Base-by-base conservation (phyloP, 78 protist genomes). In the Dictyostelium citrinum region DNA sequence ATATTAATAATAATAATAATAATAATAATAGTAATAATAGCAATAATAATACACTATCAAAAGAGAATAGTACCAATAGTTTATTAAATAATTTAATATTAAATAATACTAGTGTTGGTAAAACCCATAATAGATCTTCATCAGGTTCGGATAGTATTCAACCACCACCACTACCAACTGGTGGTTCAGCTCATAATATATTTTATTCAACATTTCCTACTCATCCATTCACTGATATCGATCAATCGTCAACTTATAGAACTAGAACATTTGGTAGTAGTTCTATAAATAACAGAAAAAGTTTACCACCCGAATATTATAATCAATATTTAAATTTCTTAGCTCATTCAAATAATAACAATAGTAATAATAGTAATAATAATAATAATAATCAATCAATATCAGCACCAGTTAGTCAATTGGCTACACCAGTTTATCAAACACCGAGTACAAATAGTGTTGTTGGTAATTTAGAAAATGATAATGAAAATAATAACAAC, bases 301-400 rank as follows among this genome's bases (percentile, higher is more conserved):
- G 80, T 17, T 45, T 78, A 22, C 93, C 93, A 31, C 93, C 93
- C 2, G 93, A 78, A 43, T 88, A 88, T 33, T 88, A 88, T 68
- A 88, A 88, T 78, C 93, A 88, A 78, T 88, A 88, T 46, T 35
- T 88, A n/a, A 76, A 88, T 27, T 88, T 61, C 80, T 55, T 80
- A 16, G 22, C 72, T 20, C 83, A 35, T 27, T 27, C 58, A 22
- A 75, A 75, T 39, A 39, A 75, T 22, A 33, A 41, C n/a, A n/a
- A n/a, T 22, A 39, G 9, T 43, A 76, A 43, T 24, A 76, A 43
- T 43, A 76, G 43, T 14, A 70, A 17, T 10, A 70, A 33, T 33
- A 70, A 70, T 31, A 33, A 33, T 70, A 33, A 41, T 74, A 37
- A 37, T 24, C 39, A 70, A 70, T 70, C 77, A 70, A 4, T 4